phyloP scores from a whole-genome alignment of 345 rosid species.

The Syzygium grande region DNA sequence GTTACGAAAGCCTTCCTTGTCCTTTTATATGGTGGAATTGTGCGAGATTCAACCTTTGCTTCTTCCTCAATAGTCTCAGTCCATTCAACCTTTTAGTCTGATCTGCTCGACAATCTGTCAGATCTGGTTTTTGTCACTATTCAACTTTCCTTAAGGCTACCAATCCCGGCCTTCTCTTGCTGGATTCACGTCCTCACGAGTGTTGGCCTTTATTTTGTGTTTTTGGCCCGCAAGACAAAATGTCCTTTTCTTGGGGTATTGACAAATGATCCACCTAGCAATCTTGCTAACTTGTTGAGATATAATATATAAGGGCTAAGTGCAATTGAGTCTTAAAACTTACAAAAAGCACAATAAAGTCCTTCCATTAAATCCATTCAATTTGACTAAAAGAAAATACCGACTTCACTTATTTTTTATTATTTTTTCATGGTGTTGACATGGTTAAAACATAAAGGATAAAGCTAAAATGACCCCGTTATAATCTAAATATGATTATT shows the following conservation, averaged over 20 bases:
- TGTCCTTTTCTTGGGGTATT: background rate
- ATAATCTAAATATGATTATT: background rate
- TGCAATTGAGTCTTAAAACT: too few species aligned
- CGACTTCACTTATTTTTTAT: too few species aligned
- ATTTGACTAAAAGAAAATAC: background rate
- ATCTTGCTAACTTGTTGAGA: background rate
- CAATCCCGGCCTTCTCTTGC: background rate
- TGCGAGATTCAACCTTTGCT: background rate
- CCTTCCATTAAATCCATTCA: too few species aligned
- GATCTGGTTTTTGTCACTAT: background rate
- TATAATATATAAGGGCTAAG: background rate
- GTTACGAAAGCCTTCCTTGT: background rate
- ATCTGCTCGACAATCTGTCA: background rate
- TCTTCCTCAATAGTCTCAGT: background rate
- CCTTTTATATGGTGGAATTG: background rate
- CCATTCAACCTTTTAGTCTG: background rate
- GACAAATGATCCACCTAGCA: background rate
- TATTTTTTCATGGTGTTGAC: background rate
- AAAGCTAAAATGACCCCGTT: too few species aligned
- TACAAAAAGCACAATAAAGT: too few species aligned
- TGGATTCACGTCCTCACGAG: background rate
- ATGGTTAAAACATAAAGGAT: too few species aligned
- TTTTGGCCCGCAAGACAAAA: background rate
- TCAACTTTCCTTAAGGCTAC: background rate
- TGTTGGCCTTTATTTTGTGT: background rate